Evolutionary conservation across 2,329 filamentous ascomycete genomes (phyloP).

Genomic region (Karstenula rhodostoma): DNA sequence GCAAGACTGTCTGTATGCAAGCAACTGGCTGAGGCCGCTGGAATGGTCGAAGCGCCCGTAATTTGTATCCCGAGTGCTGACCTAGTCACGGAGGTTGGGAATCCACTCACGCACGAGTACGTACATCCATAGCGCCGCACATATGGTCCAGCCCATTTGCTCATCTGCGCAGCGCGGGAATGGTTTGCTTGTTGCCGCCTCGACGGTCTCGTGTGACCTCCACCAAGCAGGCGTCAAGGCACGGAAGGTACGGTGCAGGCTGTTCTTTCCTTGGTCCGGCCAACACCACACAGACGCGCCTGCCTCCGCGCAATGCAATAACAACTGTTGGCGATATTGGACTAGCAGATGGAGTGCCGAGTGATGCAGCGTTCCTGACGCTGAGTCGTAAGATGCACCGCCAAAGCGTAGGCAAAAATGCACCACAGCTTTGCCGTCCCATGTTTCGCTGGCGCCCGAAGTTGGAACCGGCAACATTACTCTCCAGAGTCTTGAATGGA

Average conservation of each 20-base stretch:
- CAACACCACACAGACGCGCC: slow-evolving; percentile 21
- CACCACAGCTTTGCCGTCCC: slow-evolving; percentile 19
- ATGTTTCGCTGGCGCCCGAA: slow-evolving; percentile 27
- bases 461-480: slow-evolving; percentile 27
- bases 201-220: slow-evolving; percentile 21
- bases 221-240: slow-evolving; percentile 26
- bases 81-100: slow-evolving; percentile 7
- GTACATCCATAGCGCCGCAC: not conserved
- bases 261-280: slow-evolving; percentile 24
- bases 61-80: slow-evolving; percentile 21
- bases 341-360: slow-evolving; percentile 18
- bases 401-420: slow-evolving; percentile 28
- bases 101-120: slow-evolving; percentile 4
- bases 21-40: slow-evolving; percentile 2
- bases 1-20: not conserved
- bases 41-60: slow-evolving; percentile 8
- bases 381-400: slow-evolving; percentile 35
- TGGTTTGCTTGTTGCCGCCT: slow-evolving; percentile 11
- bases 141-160: slow-evolving; percentile 1
- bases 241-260: slow-evolving; percentile 26
- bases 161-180: slow-evolving; percentile 1
- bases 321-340: slow-evolving; percentile 14
- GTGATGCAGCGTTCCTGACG: slow-evolving; percentile 2
- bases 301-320: slow-evolving; percentile 10
- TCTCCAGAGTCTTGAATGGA: slow-evolving; percentile 15